Evolutionary conservation across 352 stramenopile genomes (phyloP).

Genomic region (Phytophthora uliginosa): DNA sequence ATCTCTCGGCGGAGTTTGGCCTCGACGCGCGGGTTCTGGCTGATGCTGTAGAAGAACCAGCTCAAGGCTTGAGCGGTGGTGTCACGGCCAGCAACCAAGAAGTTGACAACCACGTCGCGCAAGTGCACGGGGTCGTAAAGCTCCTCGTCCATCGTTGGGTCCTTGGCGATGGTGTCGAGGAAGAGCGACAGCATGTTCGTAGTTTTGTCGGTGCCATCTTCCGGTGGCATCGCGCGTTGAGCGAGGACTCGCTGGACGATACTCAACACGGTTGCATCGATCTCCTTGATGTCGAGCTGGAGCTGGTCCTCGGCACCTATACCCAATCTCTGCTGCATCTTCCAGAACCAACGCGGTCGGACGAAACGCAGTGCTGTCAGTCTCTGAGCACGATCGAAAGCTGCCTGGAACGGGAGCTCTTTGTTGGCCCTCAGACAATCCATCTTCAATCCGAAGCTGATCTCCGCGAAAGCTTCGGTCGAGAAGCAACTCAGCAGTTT

Average conservation of each 20-base stretch:
- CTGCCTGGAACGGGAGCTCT: constrained; percentile 62
- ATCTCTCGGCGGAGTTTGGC: constrained; percentile 59
- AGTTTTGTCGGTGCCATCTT: constrained; percentile 5
- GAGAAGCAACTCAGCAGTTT: constrained; percentile 70
- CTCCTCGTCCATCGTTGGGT: constrained; percentile 11
- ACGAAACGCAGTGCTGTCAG: constrained; percentile 50
- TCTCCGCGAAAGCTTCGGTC: constrained; percentile 73
- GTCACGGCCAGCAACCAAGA: constrained; percentile 84
- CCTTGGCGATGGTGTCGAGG: constrained; percentile 43
- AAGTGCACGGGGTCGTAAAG: constrained; percentile 52
- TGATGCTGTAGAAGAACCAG: constrained; percentile 80
- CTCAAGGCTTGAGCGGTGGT: constrained; percentile 78
- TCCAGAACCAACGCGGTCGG: constrained; percentile 56
- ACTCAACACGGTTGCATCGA: constrained; percentile 50
- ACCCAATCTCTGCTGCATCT: constrained; percentile 47
- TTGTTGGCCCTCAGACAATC: constrained; percentile 40
- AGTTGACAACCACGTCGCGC: constrained; percentile 85
- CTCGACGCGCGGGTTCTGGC: constrained; percentile 59
- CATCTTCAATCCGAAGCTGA: constrained; percentile 74
- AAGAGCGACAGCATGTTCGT: constrained; percentile 42
- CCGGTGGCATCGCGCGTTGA: constrained; percentile 5
- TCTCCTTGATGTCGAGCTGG: constrained; percentile 45
- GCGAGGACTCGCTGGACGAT: constrained; percentile 52
- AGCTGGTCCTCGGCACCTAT: constrained; percentile 52
- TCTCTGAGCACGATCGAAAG: constrained; percentile 61